These are phyloP conservation scores for Teratosphaeria nubilosa DNA, from an alignment of 2,329 filamentous ascomycete genomes.

Conservation along the genomic window DNA sequence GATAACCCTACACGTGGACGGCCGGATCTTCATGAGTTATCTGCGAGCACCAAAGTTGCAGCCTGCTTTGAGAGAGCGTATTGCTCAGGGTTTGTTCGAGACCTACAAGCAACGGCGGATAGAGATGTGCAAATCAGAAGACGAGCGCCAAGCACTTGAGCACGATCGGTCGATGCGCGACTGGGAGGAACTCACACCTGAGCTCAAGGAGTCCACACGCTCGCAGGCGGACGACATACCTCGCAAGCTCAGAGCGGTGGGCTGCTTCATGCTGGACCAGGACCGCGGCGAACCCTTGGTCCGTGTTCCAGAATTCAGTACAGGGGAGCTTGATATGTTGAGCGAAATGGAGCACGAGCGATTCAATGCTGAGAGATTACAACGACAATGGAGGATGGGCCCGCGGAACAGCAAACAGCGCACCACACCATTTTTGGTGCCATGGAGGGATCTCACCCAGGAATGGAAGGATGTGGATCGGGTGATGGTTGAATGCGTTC, in stretches of 20 bases:
- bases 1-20: constrained; percentile 27
- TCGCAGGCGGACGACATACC: constrained; percentile 28
- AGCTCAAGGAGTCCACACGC: constrained; percentile 26
- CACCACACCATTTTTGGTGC: constrained; percentile 26
- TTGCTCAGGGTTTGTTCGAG: constrained; percentile 25
- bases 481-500: constrained; percentile 28
- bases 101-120: constrained; percentile 24
- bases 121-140: constrained; percentile 18
- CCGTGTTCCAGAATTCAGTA: constrained; percentile 20
- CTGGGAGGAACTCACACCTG: constrained; percentile 25
- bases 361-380: constrained; percentile 27
- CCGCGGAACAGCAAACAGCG: constrained; percentile 22
- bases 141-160: constrained; percentile 19
- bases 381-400: constrained; percentile 26
- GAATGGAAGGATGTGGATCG: constrained; percentile 27
- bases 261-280: constrained; percentile 26
- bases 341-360: constrained; percentile 28
- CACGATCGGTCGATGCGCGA: constrained; percentile 23
- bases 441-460: constrained; percentile 25
- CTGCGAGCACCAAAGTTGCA: constrained; percentile 23
- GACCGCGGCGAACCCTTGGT: constrained; percentile 19
- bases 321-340: constrained; percentile 22
- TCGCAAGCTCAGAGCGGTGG: constrained; percentile 24
- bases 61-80: constrained; percentile 22
- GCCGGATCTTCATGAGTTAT: constrained; percentile 25